These are phyloP conservation scores for Xerocomus brunneocitrinus DNA, from an alignment of 768 basidiomycete species.

Conservation along the genomic window DNA sequence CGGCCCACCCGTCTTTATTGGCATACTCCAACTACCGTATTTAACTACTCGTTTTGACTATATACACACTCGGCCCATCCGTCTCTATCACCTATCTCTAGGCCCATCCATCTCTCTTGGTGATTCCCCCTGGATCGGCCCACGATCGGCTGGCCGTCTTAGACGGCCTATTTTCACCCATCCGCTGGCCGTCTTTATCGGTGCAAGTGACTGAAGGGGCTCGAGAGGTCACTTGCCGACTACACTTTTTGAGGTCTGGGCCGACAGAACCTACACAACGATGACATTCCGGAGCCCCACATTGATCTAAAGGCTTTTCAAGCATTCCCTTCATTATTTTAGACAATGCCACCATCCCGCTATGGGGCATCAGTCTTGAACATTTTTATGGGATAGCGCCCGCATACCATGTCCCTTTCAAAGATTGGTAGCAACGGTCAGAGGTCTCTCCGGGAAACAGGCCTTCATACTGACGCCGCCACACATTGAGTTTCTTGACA, in stretches of 20 bases:
- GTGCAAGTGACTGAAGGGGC: too few species aligned
- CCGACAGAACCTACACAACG: slow-evolving; percentile 9
- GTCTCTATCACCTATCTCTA: too few species aligned
- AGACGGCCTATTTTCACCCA: too few species aligned
- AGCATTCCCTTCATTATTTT: slow-evolving; percentile 28
- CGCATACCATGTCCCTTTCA: slow-evolving; percentile 30
- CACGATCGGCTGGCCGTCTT: too few species aligned
- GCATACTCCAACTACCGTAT: too few species aligned
- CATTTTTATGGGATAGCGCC: background rate
- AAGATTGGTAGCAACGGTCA: slow-evolving; percentile 33
- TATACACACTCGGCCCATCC: too few species aligned
- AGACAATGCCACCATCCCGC: slow-evolving; percentile 29
- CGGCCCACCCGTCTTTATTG: too few species aligned
- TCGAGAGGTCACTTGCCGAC: slow-evolving; percentile 25
- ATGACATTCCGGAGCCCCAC: slow-evolving; percentile 30
- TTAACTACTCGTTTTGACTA: too few species aligned
- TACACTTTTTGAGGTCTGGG: slow-evolving; percentile 33
- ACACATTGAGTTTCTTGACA: slow-evolving; percentile 31
- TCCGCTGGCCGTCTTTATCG: too few species aligned
- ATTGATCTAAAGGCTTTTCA: slow-evolving; percentile 27
- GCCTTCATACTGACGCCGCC: slow-evolving; percentile 28
- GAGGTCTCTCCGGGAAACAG: slow-evolving; percentile 32
- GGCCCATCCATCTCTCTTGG: too few species aligned
- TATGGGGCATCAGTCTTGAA: slow-evolving; percentile 7
- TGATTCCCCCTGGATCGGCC: too few species aligned